Percentiles rank a stretch among this genome's conserved stretches.
Evolutionary conservation across 805 yeast species (phyloP).

Genomic region (Hanseniaspora vineae): DNA sequence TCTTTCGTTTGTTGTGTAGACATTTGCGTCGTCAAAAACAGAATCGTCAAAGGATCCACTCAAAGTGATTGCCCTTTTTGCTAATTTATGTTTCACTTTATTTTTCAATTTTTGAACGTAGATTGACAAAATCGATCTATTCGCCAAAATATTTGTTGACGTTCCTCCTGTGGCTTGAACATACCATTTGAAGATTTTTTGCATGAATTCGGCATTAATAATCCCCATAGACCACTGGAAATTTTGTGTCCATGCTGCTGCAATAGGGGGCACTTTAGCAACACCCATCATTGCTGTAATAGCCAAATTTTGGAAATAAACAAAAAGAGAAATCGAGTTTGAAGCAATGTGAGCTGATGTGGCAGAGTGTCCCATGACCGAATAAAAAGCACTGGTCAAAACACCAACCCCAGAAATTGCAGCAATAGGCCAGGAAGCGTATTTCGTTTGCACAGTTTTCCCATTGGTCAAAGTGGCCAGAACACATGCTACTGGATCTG

Average conservation of each 20-base stretch:
- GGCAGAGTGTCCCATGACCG: constrained; percentile 69
- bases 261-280: constrained; percentile 84
- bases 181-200: constrained; percentile 81
- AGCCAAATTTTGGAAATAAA: constrained; percentile 88
- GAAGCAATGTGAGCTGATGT: constrained; percentile 98
- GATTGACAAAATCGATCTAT: constrained; percentile 55
- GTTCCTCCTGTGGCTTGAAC: constrained; percentile 89
- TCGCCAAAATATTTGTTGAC: constrained; percentile 60
- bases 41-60: constrained; percentile 33
- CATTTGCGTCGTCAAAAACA: constrained; percentile 33
- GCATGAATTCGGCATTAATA: constrained; percentile 64
- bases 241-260: constrained; percentile 96
- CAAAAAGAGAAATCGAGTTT: constrained; percentile 81
- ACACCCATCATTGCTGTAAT: constrained; percentile 94
- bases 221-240: constrained; percentile 95
- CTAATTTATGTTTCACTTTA: constrained; percentile 5
- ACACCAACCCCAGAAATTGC: constrained; percentile 82
- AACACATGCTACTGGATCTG: constrained; percentile 71
- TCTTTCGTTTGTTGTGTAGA: constrained; percentile 66
- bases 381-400: constrained; percentile 73
- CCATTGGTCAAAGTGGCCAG: constrained; percentile 79
- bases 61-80: constrained; percentile 10
- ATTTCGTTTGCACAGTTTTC: constrained; percentile 84
- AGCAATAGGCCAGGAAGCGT: constrained; percentile 94
- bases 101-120: constrained; percentile 59